Evolutionary conservation across 129 eudicot genomes (phyloP).

Genomic region (Tagetes patula): DNA sequence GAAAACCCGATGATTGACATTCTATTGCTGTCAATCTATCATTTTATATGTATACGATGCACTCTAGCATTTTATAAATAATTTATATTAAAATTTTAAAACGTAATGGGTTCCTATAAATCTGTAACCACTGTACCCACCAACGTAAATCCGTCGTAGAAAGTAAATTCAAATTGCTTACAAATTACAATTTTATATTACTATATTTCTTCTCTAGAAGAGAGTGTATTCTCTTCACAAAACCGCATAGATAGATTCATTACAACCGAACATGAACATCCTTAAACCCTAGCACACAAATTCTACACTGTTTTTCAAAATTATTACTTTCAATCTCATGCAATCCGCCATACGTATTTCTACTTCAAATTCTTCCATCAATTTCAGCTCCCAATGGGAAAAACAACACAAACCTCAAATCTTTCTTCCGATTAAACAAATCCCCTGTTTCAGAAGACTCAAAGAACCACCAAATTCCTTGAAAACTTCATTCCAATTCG

Average conservation of each 20-base stretch:
- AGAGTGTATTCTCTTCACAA: neutral
- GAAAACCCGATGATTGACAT: too few relatives aligned
- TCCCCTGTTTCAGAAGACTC: constrained; percentile 38
- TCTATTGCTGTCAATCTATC: too few relatives aligned
- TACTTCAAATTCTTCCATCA: constrained; percentile 34
- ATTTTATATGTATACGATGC: too few relatives aligned
- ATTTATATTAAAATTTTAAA: too few relatives aligned
- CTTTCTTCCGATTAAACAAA: constrained; percentile 28
- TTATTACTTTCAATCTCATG: constrained; percentile 35
- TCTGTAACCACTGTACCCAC: too few relatives aligned
- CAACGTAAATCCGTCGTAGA: too few relatives aligned
- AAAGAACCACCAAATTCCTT: constrained; percentile 38
- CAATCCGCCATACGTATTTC: constrained; percentile 32
- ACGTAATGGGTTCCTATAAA: too few relatives aligned
- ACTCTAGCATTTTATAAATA: too few relatives aligned
- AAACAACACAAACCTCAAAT: constrained; percentile 16
- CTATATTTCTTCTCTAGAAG: neutral
- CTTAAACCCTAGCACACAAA: constrained; percentile 27
- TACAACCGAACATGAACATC: neutral
- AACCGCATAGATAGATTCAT: neutral
- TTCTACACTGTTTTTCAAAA: neutral
- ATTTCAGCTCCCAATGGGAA: constrained; percentile 27
- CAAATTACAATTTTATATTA: neutral
- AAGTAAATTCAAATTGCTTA: neutral
- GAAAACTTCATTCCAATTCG: constrained; percentile 38